Evolutionary conservation across 148 eudicot species (phyloP), one percentile per base, ranked within the genome.

Genomic region (Amaranthus cruentus): DNA sequence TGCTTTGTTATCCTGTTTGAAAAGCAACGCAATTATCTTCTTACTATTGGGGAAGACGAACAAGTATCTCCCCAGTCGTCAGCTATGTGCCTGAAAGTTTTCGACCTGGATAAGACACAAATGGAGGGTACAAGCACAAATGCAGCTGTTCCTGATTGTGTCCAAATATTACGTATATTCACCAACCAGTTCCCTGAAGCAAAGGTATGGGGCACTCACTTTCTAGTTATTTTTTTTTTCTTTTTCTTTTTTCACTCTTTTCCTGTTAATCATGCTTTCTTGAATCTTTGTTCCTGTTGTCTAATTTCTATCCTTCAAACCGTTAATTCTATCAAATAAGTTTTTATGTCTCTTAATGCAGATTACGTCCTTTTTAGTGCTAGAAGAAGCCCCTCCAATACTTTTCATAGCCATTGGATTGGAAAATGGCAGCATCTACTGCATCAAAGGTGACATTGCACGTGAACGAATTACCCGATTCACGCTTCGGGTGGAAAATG

Each of bases 381-480:
- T 92, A 56, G 99, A 95, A 76, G 99, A 95, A 78, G 96, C 89
- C 62, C 96, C 97, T 47, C 97, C 97, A 14, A 84, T 91, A 69
- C 79, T 95, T 56, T 82, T 88, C 48, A 85, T 95, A 76, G 99
- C 96, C 50, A 85, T 95, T 84, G 99, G 99, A 67, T 71, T 95
- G 73, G 94, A 90, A 74, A 95, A 88, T 77, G 99, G 97, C 56
- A 84, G 90, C 80, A 88, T 95, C 74, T 95, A 95, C 77, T 91
- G 97, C 84, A 95, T 95, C 70, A 90, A 85, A 85, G 97, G 99
- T 49, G 99, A 95, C 78, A 85, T 95, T 78, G 99, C 96, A 53
- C 99, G 99, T 75, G 97, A 95, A 73, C 84, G 94, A 49, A 95
- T 95, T 74, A 86, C 89, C 47, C 96, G 99, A 18, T 92, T 92